These are phyloP conservation scores for Aspergillus sp. DNA, from an alignment of 2,329 filamentous ascomycete genomes.

Conservation along the genomic window DNA sequence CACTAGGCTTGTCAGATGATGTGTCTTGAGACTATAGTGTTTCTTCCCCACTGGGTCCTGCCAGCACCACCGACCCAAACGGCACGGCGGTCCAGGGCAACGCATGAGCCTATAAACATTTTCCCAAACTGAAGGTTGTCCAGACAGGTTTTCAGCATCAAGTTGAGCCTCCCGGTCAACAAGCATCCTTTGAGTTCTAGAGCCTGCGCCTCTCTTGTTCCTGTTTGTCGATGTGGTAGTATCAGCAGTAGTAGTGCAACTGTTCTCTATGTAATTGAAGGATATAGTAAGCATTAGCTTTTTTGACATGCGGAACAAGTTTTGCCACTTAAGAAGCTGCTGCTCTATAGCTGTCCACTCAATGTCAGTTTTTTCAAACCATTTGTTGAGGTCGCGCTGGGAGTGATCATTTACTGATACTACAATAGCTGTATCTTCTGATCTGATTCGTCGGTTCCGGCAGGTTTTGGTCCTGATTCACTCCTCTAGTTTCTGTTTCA, in stretches of 20 bases:
- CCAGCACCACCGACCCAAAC: conserved; percentile 9
- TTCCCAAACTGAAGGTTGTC: not conserved
- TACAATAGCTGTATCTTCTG: conserved; percentile 11
- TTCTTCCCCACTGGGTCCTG: conserved; percentile 8
- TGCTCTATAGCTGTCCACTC: conserved; percentile 23
- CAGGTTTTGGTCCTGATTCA: conserved; percentile 4
- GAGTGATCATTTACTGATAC: conserved; percentile 17
- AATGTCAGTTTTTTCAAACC: conserved; percentile 20
- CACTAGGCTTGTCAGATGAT: conserved; percentile 7
- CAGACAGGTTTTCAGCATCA: conserved; percentile 1
- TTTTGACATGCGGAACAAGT: conserved; percentile 21
- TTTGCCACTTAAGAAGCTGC: conserved; percentile 18
- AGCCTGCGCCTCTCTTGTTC: conserved; percentile 10
- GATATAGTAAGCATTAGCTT: conserved; percentile 23
- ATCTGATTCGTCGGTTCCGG: conserved; percentile 1
- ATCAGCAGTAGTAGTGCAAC: not conserved
- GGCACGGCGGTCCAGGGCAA: not conserved
- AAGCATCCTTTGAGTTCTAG: conserved; percentile 7
- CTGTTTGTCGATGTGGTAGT: not conserved
- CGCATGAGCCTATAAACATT: not conserved
- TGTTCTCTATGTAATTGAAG: conserved; percentile 19
- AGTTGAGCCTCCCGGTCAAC: conserved; percentile 2
- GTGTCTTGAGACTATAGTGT: conserved; percentile 8
- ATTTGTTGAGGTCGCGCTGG: conserved; percentile 21
- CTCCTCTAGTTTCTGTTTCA: conserved; percentile 10